Percentiles rank a stretch among this genome's conserved stretches.
phyloP scores from a whole-genome alignment of 2,329 filamentous ascomycete genomes.

The Magnaporthales sp. region DNA sequence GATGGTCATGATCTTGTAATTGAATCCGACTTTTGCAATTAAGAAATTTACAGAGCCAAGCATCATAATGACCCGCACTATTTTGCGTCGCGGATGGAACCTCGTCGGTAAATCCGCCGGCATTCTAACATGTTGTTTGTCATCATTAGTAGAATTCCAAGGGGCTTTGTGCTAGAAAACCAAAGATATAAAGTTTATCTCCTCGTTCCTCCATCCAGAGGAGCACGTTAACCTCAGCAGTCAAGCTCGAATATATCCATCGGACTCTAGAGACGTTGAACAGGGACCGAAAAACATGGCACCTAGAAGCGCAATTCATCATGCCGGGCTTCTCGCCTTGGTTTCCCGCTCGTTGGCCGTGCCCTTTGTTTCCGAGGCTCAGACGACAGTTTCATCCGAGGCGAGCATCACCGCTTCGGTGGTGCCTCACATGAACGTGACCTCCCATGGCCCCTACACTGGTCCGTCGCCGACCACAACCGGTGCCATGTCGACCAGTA shows the following conservation, averaged over 20 bases:
- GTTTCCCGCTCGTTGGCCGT: background rate
- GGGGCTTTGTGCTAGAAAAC: background rate
- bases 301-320: background rate
- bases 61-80: background rate
- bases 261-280: background rate
- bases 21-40: background rate
- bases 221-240: background rate
- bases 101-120: background rate
- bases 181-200: background rate
- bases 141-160: background rate
- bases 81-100: background rate
- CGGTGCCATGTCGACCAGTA: constrained; percentile 54
- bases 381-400: background rate
- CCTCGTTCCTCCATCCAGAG: background rate
- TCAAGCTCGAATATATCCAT: background rate
- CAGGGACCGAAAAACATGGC: background rate
- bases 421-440: constrained; percentile 33
- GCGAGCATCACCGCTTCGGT: background rate
- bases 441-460: constrained; percentile 59
- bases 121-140: background rate
- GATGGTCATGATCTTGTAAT: background rate
- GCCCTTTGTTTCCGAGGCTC: background rate
- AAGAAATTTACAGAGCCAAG: background rate
- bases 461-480: constrained; percentile 58
- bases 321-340: background rate